Base-by-base conservation (phyloP, 1,139 yeast genomes). In the Candida tropicalis region DNA sequence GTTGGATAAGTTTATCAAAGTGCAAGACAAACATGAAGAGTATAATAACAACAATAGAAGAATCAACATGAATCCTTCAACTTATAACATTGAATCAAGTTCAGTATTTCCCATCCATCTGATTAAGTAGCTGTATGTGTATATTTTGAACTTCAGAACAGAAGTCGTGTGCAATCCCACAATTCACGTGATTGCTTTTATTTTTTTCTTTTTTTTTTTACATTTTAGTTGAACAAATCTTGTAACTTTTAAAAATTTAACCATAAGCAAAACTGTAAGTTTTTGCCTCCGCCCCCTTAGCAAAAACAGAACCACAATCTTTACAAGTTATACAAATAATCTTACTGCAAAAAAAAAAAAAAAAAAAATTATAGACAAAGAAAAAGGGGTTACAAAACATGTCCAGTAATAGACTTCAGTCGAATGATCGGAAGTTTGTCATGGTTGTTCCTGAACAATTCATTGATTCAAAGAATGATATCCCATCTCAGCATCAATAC, bases 1-100 rank as follows among this genome's bases (percentile, higher is more conserved):
- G 62, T 70, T 86, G 41, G 84, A 80, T 35, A 78, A 75, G 45
- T 87, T 86, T 60, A 73, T 76, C 39, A 69, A 69, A 16, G 76
- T 82, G 5, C 93, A 85, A 59, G 78, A 77, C 44, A 68, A 65
- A 38, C 84, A 83, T 44, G 83, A 81, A 34, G 51, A 48, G 26
- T 29, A 36, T 13, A 37, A 37, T 12, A 36, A 36, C 13, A 35
- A 26, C 9, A 36, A 37, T 23, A 37, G 22, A 24, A 37, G 35
- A 37, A 29, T 29, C 16, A 37, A 22, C 20, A 37, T 22, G 26
- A 23, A 29, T 29, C 27, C 40, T 13, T n/a, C 22, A 12, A 17
- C 15, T 13, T 29, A 37, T 12, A 37, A 28, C 11, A 13, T 29
- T 20, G 40, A 37, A 16, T 37, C 40, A 11, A 29, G 26, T 29